Base-by-base conservation (phyloP, 2,329 filamentous ascomycete genomes). In the Microsporum audouinii region DNA sequence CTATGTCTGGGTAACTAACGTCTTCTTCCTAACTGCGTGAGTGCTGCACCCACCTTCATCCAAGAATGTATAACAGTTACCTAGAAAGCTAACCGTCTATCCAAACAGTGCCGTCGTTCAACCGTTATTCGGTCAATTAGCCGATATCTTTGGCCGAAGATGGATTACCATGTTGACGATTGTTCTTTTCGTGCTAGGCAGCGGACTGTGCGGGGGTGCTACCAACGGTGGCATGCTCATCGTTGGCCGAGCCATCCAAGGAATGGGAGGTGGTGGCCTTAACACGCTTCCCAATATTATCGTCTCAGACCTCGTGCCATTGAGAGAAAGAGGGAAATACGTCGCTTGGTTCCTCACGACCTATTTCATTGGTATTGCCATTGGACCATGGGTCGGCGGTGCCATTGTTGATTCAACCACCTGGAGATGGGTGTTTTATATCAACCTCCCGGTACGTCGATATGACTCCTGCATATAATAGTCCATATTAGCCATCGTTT, bases 241-340 rank as follows among this genome's bases (percentile, higher is more conserved):
- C 10, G 76, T 73, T 63, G 81, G 80, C n/a, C 76, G 83, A 0
- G 75, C 76, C 0, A 68, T 86, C 0, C 82, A 85, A 61, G 83
- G 84, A 0, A 66, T 80, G 1, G 80, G 79, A 0, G 75, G 71
- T 1, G 78, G 76, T 1, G 79, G 79, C 0, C 73, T 78, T 64
- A 67, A 64, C 33, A 60, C 70, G 1, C 66, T 80, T 58, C 73
- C 72, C 0, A 75, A 79, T 34, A 72, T 80, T n/a, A 70, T 79
- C 0, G 70, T 79, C 1, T 75, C 74, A 8, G 78, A 80, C 62
- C 69, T 79, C 41, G 74, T 79, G 2, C 75, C 77, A 7, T 67
- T 80, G 29, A 63, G 70, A 10, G 68, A 73, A 27, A 63, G 69
- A 33, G 68, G 67, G 0, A 69, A 69, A 7, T 72, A 67, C 59